Base-by-base conservation (phyloP, 2,329 filamentous ascomycete species). In the Lithohypha guttulata region DNA sequence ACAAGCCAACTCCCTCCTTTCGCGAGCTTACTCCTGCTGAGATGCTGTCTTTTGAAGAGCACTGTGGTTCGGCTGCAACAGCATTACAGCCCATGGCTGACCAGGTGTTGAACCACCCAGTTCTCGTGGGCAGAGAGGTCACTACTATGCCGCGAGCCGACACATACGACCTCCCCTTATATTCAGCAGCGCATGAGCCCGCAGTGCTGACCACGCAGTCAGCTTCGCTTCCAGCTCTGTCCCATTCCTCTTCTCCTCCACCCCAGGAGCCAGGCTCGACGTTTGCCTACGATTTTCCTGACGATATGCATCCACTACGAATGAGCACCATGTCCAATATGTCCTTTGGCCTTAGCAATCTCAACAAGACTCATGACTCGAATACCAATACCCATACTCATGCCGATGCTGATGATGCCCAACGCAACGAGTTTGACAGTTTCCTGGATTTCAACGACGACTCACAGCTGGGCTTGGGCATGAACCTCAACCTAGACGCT, bases 11-110 rank as follows among this genome's bases (percentile, higher is more conserved):
- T 6, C 59, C 62, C 2, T 45, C 47, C 27, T 55, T 58, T 17
- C 54, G 55, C 14, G 61, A 63, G 4, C 48, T 63, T 19, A 60
- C 55, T n/a, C 58, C 61, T 15, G 55, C 55, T 13, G 50, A 52
- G 19, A 37, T 51, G 9, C 42, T n/a, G 6, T 39, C 35, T 8
- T 39, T 39, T n/a, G n/a, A 14, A n/a, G 19, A 21, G 15, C 26
- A 22, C 18, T 8, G 7, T 14, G 10, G 13, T 14, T 5, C 23
- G 38, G 10, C 42, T 41, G 20, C 14, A 35, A 13, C 20, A 9
- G 19, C 25, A 29, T 15, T 15, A 13, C 26, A 35, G 26, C 17
- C 22, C 28, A 42, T 39, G 18, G 5, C 26, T 19, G 11, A n/a
- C n/a, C n/a, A n/a, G n/a, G n/a, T n/a, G n/a, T n/a, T n/a, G n/a